Conservation (phyloP, 1,139 yeast genomes). For the Pichia sp. region DNA sequence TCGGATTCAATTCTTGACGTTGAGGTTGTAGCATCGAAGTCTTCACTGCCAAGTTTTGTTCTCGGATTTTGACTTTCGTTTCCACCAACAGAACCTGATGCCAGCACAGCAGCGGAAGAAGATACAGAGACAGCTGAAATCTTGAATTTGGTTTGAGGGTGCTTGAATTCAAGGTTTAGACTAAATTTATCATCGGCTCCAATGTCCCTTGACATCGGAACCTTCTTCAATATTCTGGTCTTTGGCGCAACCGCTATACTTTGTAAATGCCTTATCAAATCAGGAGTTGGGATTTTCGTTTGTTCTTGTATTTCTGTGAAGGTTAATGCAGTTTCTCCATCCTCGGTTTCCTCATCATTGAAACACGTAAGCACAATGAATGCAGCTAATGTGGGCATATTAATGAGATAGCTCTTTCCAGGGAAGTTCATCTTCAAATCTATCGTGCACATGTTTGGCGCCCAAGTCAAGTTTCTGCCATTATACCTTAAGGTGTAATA, state of each 20-base stretch:
- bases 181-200: constrained; percentile 56
- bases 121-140: constrained; percentile 60
- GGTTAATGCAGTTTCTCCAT: constrained; percentile 34
- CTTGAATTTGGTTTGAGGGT: constrained; percentile 67
- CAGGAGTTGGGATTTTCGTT: constrained; percentile 68
- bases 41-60: no score
- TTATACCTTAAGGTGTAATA: constrained; percentile 58
- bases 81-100: background rate
- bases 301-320: constrained; percentile 55
- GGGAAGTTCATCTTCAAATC: constrained; percentile 67
- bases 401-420: constrained; percentile 67
- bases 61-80: background rate
- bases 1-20: constrained; percentile 32
- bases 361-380: constrained; percentile 62
- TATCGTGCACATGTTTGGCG: constrained; percentile 74
- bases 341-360: constrained; percentile 40
- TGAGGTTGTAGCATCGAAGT: constrained; percentile 36
- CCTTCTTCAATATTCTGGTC: constrained; percentile 62
- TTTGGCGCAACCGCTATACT: constrained; percentile 84
- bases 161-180: constrained; percentile 64
- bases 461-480: constrained; percentile 77
- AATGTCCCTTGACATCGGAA: constrained; percentile 71
- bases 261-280: constrained; percentile 69
- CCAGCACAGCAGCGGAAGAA: constrained; percentile 2
- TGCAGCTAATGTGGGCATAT: constrained; percentile 76